Base-by-base conservation (phyloP, 1,284 basidiomycete species). In the Singerocomus rubriflavus region DNA sequence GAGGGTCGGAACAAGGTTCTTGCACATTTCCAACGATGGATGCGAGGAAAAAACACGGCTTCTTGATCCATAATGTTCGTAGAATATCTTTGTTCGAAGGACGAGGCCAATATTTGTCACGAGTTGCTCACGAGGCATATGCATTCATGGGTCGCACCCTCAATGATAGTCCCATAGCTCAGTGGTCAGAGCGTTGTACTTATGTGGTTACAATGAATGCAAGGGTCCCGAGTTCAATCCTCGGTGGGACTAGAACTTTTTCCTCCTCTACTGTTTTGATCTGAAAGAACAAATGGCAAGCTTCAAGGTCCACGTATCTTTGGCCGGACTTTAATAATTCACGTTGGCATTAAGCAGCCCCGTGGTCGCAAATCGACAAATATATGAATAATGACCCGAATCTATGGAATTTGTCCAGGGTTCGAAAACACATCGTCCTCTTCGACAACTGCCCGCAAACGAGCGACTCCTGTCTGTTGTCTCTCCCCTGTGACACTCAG, bases 1-100 rank as follows among this genome's bases (percentile, higher is more conserved):
- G 50, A 74, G 90, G 46, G 81, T 88, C 17, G 90, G 88, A 5
- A 89, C 80, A 3, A 74, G 87, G 53, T 85, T 84, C 58, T 60
- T 85, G n/a, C 72, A 74, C 21, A 68, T 86, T 41, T 71, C 77
- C 1, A 62, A 68, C 2, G 73, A 72, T 12, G 76, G 74, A 26
- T 73, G 78, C 41, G 62, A 68, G 37, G 82, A 85, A 58, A 79
- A 79, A 26, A 35, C 46, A 8, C 50, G 48, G 12, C 51, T 68
- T 17, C 48, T 54, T 13, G 64, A 55, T 43, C 61, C 67, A 27
- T 66, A 44, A 21, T 21, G 21, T 21, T 21, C 4, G 21, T 21
- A 21, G 21, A 21, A 21, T 21, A 21, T 21, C 21, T 21, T 21
- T 2, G 21, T 21, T 21, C 4, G 21, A 21, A 21, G 21, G n/a